Conservation (phyloP, 2,329 filamentous ascomycete genomes). For the Stagonosporopsis rhizophila region DNA sequence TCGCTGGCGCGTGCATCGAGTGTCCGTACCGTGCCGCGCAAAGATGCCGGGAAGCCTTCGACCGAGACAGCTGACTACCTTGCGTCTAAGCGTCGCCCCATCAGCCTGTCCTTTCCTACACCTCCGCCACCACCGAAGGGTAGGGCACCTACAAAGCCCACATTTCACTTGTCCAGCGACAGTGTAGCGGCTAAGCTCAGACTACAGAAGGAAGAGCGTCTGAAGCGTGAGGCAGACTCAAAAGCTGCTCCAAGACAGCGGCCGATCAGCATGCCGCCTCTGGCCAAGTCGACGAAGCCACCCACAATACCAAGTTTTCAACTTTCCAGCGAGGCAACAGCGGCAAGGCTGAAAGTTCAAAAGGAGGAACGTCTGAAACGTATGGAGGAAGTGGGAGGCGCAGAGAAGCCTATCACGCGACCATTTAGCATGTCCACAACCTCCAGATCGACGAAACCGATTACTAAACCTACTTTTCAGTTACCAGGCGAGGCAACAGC, state of each 20-base stretch:
- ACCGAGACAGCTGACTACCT: constrained; percentile 46
- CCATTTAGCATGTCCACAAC: constrained; percentile 56
- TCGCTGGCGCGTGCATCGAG: constrained; percentile 38
- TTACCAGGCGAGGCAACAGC: constrained; percentile 62
- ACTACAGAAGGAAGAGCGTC: constrained; percentile 57
- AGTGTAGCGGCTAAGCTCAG: constrained; percentile 61
- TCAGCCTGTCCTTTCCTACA: constrained; percentile 57
- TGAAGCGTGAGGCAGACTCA: constrained; percentile 54
- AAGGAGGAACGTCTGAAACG: constrained; percentile 43
- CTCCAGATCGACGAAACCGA: constrained; percentile 59
- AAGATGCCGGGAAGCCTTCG: constrained; percentile 31
- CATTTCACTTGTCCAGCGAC: constrained; percentile 62
- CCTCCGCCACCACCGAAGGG: constrained; percentile 56
- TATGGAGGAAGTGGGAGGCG: constrained; percentile 47
- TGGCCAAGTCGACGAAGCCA: constrained; percentile 59
- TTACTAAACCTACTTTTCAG: constrained; percentile 59
- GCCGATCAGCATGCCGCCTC: constrained; percentile 56
- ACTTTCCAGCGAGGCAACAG: constrained; percentile 61
- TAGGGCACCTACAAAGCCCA: constrained; percentile 58
- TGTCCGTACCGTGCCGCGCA: constrained; percentile 32
- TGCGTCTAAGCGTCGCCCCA: constrained; percentile 55
- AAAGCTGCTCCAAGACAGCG: constrained; percentile 34
- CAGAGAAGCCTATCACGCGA: constrained; percentile 42
- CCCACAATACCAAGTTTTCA: constrained; percentile 60
- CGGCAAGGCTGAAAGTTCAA: constrained; percentile 42